Base-by-base conservation (phyloP, 1,139 yeast genomes). In the Pichia sp. region DNA sequence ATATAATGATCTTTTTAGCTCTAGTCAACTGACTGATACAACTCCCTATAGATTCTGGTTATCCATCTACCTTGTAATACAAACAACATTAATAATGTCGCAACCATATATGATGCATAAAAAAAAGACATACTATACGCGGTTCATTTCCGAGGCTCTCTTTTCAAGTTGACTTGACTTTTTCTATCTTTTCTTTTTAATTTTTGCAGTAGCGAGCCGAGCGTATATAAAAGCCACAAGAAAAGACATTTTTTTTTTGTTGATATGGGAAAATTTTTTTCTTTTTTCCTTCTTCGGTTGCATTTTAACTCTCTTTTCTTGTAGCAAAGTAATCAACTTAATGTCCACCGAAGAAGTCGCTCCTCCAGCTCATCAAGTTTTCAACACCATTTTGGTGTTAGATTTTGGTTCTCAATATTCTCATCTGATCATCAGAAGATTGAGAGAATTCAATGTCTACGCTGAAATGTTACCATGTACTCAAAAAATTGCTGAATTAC, bases 401-500 rank as follows among this genome's bases (percentile, higher is more conserved):
- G 99, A 92, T 67, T 92, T 92, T 64, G 99, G 98, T 53, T 92
- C 98, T 50, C 99, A 92, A 71, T 92, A 92, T 72, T 86, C 96
- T 50, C 99, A 92, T 64, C 73, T 92, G 64, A 88, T 92, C 67
- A 92, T 97, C 52, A 85, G 99, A 71, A 85, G 98, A 70, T 76
- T 92, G 60, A 86, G 99, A 76, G 99, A 92, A 67, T 87, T 90
- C 74, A 87, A 92, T 66, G 92, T 92, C 55, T 92, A 94, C 68
- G 97, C 98, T 55, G 99, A 94, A 72, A 92, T 92, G 98, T 77
- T 92, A 54, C 98, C 99, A 56, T 92, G 98, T 70, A 92, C 98
- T 48, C 97, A 92, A 69, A 92, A 90, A 73, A 90, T 92, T 62
- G 64, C 83, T 45, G 97, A 92, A 57, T 77, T 94, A 60, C 70